Evolutionary conservation across 805 yeast genomes (phyloP).

Genomic region (Kluyveromyces starmeri): DNA sequence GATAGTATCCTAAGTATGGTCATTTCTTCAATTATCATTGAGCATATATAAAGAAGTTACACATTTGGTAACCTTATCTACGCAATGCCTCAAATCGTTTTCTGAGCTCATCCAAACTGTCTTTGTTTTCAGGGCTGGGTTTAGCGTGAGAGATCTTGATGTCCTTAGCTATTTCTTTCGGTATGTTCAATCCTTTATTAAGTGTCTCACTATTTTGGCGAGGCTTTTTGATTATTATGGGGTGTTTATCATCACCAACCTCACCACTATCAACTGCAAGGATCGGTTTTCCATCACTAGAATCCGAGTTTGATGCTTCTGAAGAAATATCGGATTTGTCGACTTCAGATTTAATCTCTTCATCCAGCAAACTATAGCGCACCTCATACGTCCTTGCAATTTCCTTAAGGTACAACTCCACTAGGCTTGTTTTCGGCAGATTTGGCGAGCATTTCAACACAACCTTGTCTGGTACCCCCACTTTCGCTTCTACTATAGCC

Average conservation of each 20-base stretch:
- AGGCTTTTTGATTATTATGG: conserved; percentile 37
- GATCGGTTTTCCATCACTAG: conserved; percentile 29
- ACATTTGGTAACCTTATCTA: conserved; percentile 19
- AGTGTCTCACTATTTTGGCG: conserved; percentile 34
- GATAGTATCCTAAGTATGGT: no score
- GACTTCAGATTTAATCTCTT: conserved; percentile 21
- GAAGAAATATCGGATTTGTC: conserved; percentile 18
- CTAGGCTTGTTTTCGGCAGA: conserved; percentile 60
- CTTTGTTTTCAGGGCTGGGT: conserved; percentile 19
- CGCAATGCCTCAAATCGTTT: conserved; percentile 75
- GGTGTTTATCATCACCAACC: conserved; percentile 25
- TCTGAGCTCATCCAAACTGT: conserved; percentile 56
- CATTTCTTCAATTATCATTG: no score
- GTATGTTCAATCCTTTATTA: conserved; percentile 32
- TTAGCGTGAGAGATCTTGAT: conserved; percentile 24
- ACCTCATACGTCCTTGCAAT: conserved; percentile 75
- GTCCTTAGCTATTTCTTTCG: conserved; percentile 33
- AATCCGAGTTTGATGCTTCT: not conserved
- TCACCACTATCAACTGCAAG: conserved; percentile 30
- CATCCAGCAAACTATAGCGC: conserved; percentile 53
- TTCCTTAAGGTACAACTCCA: conserved; percentile 62
- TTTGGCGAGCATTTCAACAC: conserved; percentile 51
- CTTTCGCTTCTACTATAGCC: conserved; percentile 21
- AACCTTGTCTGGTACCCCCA: conserved; percentile 60
- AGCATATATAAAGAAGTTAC: not conserved